phyloP scores from a whole-genome alignment of 2,329 filamentous ascomycete genomes.

The Penicillium verrucosum region DNA sequence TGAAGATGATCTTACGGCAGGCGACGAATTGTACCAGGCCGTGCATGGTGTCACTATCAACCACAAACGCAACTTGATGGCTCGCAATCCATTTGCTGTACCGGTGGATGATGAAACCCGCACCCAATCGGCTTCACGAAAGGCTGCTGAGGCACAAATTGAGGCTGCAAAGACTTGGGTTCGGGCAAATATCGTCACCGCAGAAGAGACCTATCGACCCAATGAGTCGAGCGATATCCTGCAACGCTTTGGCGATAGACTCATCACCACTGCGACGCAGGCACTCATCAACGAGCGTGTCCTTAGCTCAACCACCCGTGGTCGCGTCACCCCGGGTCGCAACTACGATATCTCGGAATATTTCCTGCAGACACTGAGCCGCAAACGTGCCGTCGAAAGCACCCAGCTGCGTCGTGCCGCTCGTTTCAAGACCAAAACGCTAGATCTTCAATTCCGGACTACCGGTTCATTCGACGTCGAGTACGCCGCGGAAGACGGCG shows the following conservation, averaged over 20 bases:
- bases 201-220: slow-evolving; percentile 41
- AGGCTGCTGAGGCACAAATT: slow-evolving; percentile 26
- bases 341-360: slow-evolving; percentile 45
- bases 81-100: slow-evolving; percentile 37
- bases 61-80: slow-evolving; percentile 34
- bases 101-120: slow-evolving; percentile 17
- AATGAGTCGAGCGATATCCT: slow-evolving; percentile 37
- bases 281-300: slow-evolving; percentile 41
- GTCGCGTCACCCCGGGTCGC: slow-evolving; percentile 41
- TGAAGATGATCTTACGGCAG: slow-evolving; percentile 30
- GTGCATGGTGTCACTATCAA: slow-evolving; percentile 31
- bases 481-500: slow-evolving; percentile 43
- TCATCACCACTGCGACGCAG: slow-evolving; percentile 41
- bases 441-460: slow-evolving; percentile 40
- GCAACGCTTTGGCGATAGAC: slow-evolving; percentile 29
- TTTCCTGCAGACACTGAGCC: slow-evolving; percentile 40
- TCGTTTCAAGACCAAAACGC: slow-evolving; percentile 41
- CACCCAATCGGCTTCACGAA: slow-evolving; percentile 7
- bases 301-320: slow-evolving; percentile 39
- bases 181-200: slow-evolving; percentile 46
- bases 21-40: slow-evolving; percentile 38
- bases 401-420: slow-evolving; percentile 41
- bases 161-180: slow-evolving; percentile 48
- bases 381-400: slow-evolving; percentile 40
- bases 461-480: slow-evolving; percentile 32